phyloP scores from a whole-genome alignment of 768 basidiomycete species.

The Lepiota brunneoincarnata region DNA sequence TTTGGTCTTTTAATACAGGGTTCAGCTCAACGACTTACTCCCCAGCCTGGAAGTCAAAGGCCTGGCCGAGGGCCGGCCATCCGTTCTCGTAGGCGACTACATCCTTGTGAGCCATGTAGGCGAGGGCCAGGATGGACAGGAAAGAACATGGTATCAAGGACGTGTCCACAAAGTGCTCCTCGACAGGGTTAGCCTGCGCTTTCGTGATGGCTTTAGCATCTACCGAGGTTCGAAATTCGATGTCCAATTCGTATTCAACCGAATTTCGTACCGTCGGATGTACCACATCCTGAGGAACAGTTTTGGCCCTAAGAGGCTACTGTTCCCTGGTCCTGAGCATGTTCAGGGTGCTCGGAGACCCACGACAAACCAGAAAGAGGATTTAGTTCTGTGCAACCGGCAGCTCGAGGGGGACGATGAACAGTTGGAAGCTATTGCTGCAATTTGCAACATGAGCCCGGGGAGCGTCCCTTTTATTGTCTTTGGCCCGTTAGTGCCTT shows the following conservation, averaged over 20 bases:
- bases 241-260: slow-evolving; percentile 56
- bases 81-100: slow-evolving; percentile 51
- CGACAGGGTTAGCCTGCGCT: slow-evolving; percentile 42
- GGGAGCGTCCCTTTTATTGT: slow-evolving; percentile 56
- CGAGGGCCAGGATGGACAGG: slow-evolving; percentile 19
- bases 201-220: slow-evolving; percentile 42
- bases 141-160: slow-evolving; percentile 35
- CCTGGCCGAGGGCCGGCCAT: slow-evolving; percentile 56
- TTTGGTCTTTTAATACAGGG: background rate
- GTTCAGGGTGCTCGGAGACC: slow-evolving; percentile 18
- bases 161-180: slow-evolving; percentile 47
- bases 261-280: slow-evolving; percentile 50
- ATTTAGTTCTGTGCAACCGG: slow-evolving; percentile 26
- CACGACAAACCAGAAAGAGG: slow-evolving; percentile 17
- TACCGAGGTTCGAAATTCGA: slow-evolving; percentile 41
- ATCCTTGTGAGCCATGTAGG: slow-evolving; percentile 31
- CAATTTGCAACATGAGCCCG: slow-evolving; percentile 41
- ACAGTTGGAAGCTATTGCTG: slow-evolving; percentile 49
- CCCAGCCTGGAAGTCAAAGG: slow-evolving; percentile 50
- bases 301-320: slow-evolving; percentile 35
- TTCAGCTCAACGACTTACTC: background rate
- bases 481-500: slow-evolving; percentile 63
- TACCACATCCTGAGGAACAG: slow-evolving; percentile 47
- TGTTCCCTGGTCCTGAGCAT: slow-evolving; percentile 42
- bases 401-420: slow-evolving; percentile 38